phyloP scores from a whole-genome alignment of 2,329 filamentous ascomycete species.

The Diaporthe australafricana region DNA sequence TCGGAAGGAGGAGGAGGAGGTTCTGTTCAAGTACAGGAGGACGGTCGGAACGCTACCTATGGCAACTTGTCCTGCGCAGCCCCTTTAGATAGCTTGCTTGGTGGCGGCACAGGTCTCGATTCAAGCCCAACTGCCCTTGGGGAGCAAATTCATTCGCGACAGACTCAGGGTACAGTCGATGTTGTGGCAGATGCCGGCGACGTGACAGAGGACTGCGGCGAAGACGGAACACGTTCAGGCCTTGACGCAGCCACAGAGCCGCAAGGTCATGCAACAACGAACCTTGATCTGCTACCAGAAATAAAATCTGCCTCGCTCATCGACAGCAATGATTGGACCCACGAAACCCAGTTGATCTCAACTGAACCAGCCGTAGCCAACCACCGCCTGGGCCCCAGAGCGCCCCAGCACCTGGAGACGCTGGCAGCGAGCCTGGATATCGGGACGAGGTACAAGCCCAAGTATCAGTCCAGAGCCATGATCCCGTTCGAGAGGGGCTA shows the following conservation, averaged over 20 bases:
- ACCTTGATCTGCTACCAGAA: not conserved
- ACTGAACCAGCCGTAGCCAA: constrained; percentile 61
- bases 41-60: not conserved
- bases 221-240: not conserved
- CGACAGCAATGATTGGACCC: constrained; percentile 25
- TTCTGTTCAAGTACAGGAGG: not conserved
- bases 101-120: not conserved
- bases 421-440: constrained; percentile 66
- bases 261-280: not conserved
- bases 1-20: no score
- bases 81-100: not conserved
- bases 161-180: not conserved
- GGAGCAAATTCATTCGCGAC: not conserved
- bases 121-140: not conserved
- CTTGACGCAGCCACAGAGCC: not conserved
- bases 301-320: no score
- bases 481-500: constrained; percentile 78
- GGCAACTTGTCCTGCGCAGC: not conserved
- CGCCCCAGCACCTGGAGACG: constrained; percentile 60
- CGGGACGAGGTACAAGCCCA: constrained; percentile 64
- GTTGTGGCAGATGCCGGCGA: not conserved
- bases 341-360: constrained; percentile 14
- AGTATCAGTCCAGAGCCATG: constrained; percentile 59
- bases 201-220: not conserved
- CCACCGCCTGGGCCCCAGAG: constrained; percentile 52